Conservation (phyloP, 306 rosid genomes). For the Pyrus communis region DNA sequence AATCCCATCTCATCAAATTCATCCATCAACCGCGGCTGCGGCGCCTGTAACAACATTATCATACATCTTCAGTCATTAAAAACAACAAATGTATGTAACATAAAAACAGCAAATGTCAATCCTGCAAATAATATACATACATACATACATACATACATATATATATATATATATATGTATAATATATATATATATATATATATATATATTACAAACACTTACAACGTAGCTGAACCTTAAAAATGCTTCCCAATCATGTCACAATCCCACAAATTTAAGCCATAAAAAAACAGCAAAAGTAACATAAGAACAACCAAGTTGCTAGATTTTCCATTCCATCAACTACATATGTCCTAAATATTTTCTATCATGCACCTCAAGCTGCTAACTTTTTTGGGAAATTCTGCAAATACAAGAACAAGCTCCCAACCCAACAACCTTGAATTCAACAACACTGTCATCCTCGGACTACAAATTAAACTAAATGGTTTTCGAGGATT, state of each 20-base stretch:
- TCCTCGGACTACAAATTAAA: neutral
- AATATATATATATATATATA: no score
- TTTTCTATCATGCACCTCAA: neutral
- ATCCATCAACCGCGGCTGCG: constrained; percentile 26
- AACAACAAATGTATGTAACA: no score
- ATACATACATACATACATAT: no score
- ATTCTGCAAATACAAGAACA: neutral
- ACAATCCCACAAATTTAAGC: constrained; percentile 17
- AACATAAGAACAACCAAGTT: neutral
- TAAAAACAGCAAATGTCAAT: neutral
- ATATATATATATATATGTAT: no score
- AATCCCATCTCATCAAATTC: constrained; percentile 62
- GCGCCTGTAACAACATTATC: constrained; percentile 22
- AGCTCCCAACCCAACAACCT: neutral
- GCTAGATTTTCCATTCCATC: neutral
- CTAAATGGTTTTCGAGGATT: neutral
- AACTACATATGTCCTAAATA: neutral
- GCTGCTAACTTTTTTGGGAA: neutral
- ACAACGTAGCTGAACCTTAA: no score
- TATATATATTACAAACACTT: no score
- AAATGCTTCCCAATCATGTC: neutral
- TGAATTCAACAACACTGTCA: neutral
- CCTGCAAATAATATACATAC: constrained; percentile 7
- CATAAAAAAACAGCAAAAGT: neutral
- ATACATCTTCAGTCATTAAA: neutral